Conservation (phyloP, 495 filamentous ascomycete species). For the Mytilinidion resinicola region DNA sequence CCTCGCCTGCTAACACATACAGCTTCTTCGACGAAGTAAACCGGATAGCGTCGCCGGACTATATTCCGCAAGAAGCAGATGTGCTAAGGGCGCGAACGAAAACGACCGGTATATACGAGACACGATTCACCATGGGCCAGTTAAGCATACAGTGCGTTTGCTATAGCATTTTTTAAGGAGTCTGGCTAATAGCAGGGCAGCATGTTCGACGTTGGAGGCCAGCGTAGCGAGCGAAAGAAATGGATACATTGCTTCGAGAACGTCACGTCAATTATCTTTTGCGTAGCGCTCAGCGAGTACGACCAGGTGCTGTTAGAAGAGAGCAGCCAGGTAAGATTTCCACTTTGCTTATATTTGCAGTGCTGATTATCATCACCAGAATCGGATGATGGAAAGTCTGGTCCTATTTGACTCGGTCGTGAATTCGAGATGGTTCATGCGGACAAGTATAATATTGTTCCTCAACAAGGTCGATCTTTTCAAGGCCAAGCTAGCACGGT, state of each 20-base stretch:
- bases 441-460: conserved; percentile 96
- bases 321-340: conserved; percentile 72
- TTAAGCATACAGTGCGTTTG: conserved; percentile 89
- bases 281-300: conserved; percentile 96
- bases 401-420: conserved; percentile 98
- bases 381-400: conserved; percentile 98
- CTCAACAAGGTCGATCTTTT: conserved; percentile 98
- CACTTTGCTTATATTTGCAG: conserved; percentile 5
- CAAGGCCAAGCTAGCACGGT: conserved; percentile 84
- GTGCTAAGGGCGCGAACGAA: conserved; percentile 93
- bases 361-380: conserved; percentile 47
- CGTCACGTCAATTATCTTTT: conserved; percentile 99
- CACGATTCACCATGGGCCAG: conserved; percentile 94
- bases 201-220: conserved; percentile 99
- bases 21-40: conserved; percentile 94
- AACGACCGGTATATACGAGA: conserved; percentile 99
- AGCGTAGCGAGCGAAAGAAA: conserved; percentile 95
- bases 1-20: conserved; percentile 23
- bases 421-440: conserved; percentile 98
- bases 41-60: conserved; percentile 77
- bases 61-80: conserved; percentile 86
- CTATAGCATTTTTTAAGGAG: background rate
- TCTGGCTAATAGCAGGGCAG: conserved; percentile 42
- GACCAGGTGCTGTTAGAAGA: conserved; percentile 96
- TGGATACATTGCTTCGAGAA: conserved; percentile 99